Percentiles rank a stretch among this genome's conserved stretches.
These are phyloP conservation scores for Macrophomina pseudophaseolina DNA, from an alignment of 2,329 filamentous ascomycete species.

Conservation along the genomic window DNA sequence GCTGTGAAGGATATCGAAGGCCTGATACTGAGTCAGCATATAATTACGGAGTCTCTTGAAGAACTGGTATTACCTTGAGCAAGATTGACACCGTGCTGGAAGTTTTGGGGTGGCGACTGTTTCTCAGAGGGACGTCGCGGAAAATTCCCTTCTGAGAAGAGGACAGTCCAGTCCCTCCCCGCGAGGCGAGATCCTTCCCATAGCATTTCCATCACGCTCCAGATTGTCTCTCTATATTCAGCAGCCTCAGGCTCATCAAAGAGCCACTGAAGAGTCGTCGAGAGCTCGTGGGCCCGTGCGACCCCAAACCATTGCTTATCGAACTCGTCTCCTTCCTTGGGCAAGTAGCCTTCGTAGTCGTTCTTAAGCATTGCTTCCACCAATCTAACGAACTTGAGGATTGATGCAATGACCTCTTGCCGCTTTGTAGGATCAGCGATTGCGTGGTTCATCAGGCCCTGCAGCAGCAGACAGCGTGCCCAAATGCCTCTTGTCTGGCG, in stretches of 20 bases:
- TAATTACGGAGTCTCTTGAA: too few relatives aligned
- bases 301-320: constrained; percentile 22
- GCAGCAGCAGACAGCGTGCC: constrained; percentile 58
- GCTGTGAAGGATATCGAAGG: constrained; percentile 44
- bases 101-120: constrained; percentile 31
- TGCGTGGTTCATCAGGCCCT: constrained; percentile 57
- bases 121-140: constrained; percentile 26
- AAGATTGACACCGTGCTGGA: constrained; percentile 52
- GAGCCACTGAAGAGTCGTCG: constrained; percentile 55
- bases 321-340: constrained; percentile 47
- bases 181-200: constrained; percentile 35
- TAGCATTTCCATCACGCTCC: constrained; percentile 51
- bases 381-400: constrained; percentile 57
- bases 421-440: constrained; percentile 54
- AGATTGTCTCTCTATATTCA: constrained; percentile 33
- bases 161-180: constrained; percentile 41
- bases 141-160: constrained; percentile 42
- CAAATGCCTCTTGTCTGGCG: constrained; percentile 54
- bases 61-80: constrained; percentile 43
- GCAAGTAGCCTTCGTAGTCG: constrained; percentile 57
- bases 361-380: constrained; percentile 62
- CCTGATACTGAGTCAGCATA: background rate
- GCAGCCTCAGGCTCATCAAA: constrained; percentile 39
- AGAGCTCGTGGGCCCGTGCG: constrained; percentile 46
- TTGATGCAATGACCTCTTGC: constrained; percentile 52